Conservation (phyloP, 1,284 basidiomycete species). For the Wallemia hederae region DNA sequence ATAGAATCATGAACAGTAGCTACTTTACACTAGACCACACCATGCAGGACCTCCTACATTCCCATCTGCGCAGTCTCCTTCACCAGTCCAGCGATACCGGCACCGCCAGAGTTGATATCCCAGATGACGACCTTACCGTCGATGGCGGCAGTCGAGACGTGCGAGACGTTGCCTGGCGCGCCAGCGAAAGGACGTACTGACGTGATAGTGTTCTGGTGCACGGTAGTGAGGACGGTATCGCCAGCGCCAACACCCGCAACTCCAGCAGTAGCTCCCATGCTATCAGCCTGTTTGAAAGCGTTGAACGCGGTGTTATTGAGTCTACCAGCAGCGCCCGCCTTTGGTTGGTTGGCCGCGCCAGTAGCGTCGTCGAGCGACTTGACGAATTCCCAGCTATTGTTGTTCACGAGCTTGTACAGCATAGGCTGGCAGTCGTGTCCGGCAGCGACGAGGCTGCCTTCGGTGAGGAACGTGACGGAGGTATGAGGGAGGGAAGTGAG, state of each 20-base stretch:
- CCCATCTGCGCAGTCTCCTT: slow-evolving; percentile 3
- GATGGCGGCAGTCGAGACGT: slow-evolving; percentile 73
- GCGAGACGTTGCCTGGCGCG: slow-evolving; percentile 29
- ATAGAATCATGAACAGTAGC: no score
- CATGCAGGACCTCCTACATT: no score
- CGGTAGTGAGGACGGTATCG: slow-evolving; percentile 47
- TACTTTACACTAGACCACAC: no score
- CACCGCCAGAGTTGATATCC: slow-evolving; percentile 21
- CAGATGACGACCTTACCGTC: slow-evolving; percentile 86
- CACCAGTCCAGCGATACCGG: background rate
- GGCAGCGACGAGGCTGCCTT: slow-evolving; percentile 55
- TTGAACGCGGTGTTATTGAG: slow-evolving; percentile 87
- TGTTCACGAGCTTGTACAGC: slow-evolving; percentile 25
- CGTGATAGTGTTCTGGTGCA: slow-evolving; percentile 99
- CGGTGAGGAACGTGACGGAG: slow-evolving; percentile 54
- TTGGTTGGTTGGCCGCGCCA: slow-evolving; percentile 16
- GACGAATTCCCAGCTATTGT: slow-evolving; percentile 41
- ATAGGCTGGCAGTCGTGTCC: slow-evolving; percentile 95
- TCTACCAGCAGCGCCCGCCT: slow-evolving; percentile 30
- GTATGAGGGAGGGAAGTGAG: slow-evolving; percentile 48
- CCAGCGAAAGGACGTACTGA: slow-evolving; percentile 44
- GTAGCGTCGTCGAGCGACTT: slow-evolving; percentile 49
- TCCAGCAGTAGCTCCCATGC: slow-evolving; percentile 34
- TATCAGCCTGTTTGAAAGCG: slow-evolving; percentile 76
- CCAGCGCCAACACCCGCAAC: slow-evolving; percentile 15